Percentiles rank a stretch among this genome's conserved stretches.
Evolutionary conservation across 2,329 filamentous ascomycete genomes (phyloP).

Genomic region (Trichoderma guizhouense): DNA sequence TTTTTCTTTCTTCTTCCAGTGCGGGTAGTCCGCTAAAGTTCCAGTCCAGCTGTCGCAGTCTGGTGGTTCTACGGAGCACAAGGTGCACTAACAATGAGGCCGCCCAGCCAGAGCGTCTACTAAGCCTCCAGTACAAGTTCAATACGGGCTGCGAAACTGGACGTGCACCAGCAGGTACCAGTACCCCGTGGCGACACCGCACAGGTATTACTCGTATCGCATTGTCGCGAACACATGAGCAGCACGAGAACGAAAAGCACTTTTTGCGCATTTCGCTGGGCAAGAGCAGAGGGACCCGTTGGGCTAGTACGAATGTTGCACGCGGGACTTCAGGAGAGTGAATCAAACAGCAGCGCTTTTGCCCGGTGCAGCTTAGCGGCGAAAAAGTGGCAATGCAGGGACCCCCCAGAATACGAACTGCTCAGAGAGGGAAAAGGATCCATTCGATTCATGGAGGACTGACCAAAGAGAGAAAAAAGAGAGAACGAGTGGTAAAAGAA

Average conservation of each 20-base stretch:
- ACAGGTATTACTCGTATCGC: not conserved
- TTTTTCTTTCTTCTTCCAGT: not conserved
- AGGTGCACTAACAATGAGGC: not conserved
- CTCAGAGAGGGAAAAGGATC: not conserved
- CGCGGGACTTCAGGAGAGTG: not conserved
- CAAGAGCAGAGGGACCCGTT: not conserved
- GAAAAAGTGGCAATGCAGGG: constrained; percentile 2
- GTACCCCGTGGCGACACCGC: not conserved
- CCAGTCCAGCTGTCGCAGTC: not conserved
- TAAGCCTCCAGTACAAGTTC: not conserved
- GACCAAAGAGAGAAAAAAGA: not conserved
- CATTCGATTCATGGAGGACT: not conserved
- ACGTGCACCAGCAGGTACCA: not conserved
- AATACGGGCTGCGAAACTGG: not conserved
- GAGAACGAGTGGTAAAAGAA: not conserved
- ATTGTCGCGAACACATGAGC: not conserved
- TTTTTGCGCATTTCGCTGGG: not conserved
- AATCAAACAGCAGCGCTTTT: not conserved
- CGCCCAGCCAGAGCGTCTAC: not conserved
- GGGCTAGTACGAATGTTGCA: not conserved
- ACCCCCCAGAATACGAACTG: constrained; percentile 1
- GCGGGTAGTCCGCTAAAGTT: not conserved
- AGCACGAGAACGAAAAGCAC: not conserved
- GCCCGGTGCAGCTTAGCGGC: not conserved
- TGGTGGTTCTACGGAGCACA: not conserved